Conservation (phyloP, 257 asterid genomes). For the Henckelia pumila region DNA sequence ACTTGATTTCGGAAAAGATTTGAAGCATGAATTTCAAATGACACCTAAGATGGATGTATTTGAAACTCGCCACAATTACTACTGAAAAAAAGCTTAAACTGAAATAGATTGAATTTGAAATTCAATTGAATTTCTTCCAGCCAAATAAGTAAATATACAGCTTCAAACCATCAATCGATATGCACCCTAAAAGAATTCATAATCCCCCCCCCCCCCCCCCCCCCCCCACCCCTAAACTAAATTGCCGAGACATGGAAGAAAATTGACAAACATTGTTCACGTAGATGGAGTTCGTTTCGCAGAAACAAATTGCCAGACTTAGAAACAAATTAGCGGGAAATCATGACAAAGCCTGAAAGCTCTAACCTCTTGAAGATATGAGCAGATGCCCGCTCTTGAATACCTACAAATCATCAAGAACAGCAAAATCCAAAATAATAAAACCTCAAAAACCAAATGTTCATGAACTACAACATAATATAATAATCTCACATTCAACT, state of each 20-base stretch:
- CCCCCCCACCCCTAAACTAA: not conserved
- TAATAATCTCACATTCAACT: slow-evolving; percentile 14
- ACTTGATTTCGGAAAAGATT: too few relatives aligned
- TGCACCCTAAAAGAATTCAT: too few relatives aligned
- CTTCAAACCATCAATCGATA: not conserved
- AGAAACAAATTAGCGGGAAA: not conserved
- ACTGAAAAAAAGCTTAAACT: not conserved
- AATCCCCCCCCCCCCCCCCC: not conserved
- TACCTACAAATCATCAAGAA: slow-evolving; percentile 52
- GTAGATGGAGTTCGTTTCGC: not conserved
- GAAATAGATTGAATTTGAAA: too few relatives aligned
- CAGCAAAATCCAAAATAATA: slow-evolving; percentile 21
- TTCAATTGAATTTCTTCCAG: not conserved
- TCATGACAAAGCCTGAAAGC: slow-evolving; percentile 16
- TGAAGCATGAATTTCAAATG: not conserved
- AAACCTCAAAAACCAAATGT: slow-evolving; percentile 14
- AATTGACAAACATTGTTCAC: not conserved
- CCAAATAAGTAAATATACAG: too few relatives aligned
- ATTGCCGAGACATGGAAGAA: not conserved
- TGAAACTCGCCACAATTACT: not conserved
- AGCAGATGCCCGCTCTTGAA: slow-evolving; percentile 98
- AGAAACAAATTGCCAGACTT: not conserved
- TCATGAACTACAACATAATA: slow-evolving; percentile 3
- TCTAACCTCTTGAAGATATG: slow-evolving; percentile 93
- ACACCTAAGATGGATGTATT: not conserved